A percentile compares a stretch with the other conserved stretches of the same genome.
Conservation (phyloP, 129 eudicot genomes). For the Arctium minus region DNA sequence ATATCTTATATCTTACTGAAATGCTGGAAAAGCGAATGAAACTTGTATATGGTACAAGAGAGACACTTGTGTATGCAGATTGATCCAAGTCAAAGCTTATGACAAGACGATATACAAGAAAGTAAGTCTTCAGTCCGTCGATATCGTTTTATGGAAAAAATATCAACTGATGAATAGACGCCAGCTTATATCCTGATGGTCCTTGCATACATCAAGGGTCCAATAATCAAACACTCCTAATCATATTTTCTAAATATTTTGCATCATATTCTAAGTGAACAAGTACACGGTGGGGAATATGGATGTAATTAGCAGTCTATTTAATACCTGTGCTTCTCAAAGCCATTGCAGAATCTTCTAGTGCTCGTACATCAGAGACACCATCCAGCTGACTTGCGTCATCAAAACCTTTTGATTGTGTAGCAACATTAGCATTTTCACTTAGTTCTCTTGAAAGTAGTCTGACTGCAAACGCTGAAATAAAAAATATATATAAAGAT, state of each 20-base stretch:
- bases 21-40: neutral
- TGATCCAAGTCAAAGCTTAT: neutral
- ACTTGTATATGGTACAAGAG: neutral
- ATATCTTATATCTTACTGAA: neutral
- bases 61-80: neutral
- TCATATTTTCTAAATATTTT: neutral
- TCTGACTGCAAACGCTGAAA: constrained; percentile 66
- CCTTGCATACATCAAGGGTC: neutral
- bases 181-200: neutral
- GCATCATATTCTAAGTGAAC: neutral
- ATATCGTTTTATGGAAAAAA: neutral
- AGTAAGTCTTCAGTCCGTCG: neutral
- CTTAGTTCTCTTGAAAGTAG: constrained; percentile 40
- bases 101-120: neutral
- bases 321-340: constrained; percentile 36
- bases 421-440: constrained; percentile 43
- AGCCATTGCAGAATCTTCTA: constrained; percentile 29
- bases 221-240: neutral
- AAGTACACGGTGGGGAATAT: neutral
- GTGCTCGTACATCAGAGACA: constrained; percentile 33
- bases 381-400: constrained; percentile 27
- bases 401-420: constrained; percentile 38
- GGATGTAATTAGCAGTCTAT: neutral
- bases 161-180: neutral
- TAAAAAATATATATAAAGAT: constrained; percentile 2